Evolutionary conservation across 2,329 filamentous ascomycete species (phyloP), one percentile per base, ranked within the genome.

Genomic region (Botrytis paeoniae): DNA sequence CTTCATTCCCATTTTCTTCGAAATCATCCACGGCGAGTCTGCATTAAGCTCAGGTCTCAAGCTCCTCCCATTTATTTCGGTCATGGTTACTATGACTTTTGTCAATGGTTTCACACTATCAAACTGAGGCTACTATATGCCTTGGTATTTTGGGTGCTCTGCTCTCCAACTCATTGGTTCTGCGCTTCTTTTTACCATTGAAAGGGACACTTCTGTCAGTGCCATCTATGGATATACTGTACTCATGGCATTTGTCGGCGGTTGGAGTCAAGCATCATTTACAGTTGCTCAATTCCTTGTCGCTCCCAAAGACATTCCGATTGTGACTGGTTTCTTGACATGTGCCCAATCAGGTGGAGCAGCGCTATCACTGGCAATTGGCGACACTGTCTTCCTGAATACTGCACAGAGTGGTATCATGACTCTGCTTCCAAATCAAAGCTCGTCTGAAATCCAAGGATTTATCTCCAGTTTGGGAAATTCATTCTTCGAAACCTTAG

Each of bases 1-100:
- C 77, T 48, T 37, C 25, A 70, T 86, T 64, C 83, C 87, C 43
- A 85, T 88, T 74, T 84, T 85, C 76, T 86, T 86, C 70, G 84
- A 86, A 68, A 86, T 86, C 72, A 85, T 87, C 51, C 82, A 84
- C 18, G 83, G 83, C 62, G 81, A 86, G 48, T 81, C 83, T 2
- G 84, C 84, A 16, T 84, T 87, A 22, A 87, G 82, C 70, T 78
- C 81, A 22, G 80, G 81, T 61, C 80, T 84, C 43, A 77, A 82
- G 18, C 79, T 83, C 25, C 77, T 83, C 1, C 82, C 82, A 7
- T 77, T 81, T 22, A 80, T 83, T 70, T 74, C 83, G 62, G 75
- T 80, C 12, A 77, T 83, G 71, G 79, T 82, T 29, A 75, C 82
- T 59, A 77, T 78, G 22, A 78, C 80, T 39, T 79, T 83, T 51